Evolutionary conservation across 352 stramenopile genomes (phyloP).

Genomic region (Globisporangium nunn): DNA sequence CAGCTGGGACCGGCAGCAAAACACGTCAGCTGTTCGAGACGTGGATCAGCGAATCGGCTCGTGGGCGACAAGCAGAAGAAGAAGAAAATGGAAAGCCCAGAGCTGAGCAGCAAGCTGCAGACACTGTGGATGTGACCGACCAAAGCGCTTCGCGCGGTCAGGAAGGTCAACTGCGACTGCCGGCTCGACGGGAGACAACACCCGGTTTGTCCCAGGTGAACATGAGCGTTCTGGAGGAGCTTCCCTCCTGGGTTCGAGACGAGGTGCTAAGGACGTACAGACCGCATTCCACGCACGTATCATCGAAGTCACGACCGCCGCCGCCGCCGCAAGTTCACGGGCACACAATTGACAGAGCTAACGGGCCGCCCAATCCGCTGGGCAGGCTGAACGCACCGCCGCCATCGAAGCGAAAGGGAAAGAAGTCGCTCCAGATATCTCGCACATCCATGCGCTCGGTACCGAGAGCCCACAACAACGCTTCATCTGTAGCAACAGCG

Average conservation of each 20-base stretch:
- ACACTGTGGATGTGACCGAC: neutral
- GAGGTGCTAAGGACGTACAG: constrained; percentile 46
- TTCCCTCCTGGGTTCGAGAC: constrained; percentile 40
- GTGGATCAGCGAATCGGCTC: constrained; percentile 36
- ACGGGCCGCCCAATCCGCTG: neutral
- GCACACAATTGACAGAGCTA: too few relatives aligned
- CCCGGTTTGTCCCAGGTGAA: constrained; percentile 56
- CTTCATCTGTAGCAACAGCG: neutral
- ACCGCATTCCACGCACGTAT: neutral
- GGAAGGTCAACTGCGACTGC: constrained; percentile 4
- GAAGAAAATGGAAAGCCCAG: neutral
- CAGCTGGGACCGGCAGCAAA: constrained; percentile 7
- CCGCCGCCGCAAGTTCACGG: neutral
- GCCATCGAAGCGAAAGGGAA: constrained; percentile 15
- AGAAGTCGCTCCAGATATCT: constrained; percentile 19
- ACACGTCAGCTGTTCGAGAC: constrained; percentile 36
- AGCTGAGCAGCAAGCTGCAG: neutral
- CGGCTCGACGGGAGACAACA: neutral
- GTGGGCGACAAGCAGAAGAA: neutral
- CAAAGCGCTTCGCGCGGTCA: constrained; percentile 12
- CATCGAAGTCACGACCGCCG: neutral
- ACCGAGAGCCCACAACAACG: neutral
- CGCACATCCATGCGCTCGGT: neutral
- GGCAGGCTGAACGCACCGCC: neutral
- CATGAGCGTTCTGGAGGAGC: constrained; percentile 45